Percentiles rank a stretch among this genome's conserved stretches.
These are phyloP conservation scores for Drechslerella stenobrocha DNA, from an alignment of 2,329 filamentous ascomycete genomes.

Conservation along the genomic window DNA sequence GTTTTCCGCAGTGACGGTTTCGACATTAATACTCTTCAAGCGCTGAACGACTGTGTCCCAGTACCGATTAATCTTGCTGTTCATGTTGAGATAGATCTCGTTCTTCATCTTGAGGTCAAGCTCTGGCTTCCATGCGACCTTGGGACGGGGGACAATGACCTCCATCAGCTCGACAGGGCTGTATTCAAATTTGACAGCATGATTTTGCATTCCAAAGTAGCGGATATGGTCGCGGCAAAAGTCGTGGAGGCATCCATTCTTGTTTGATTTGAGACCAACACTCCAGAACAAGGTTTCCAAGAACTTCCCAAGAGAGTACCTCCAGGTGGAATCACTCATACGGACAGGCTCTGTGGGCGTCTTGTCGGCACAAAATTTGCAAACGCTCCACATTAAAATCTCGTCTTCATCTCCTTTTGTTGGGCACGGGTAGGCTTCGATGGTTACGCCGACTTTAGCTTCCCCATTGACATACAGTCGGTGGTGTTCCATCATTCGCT, in stretches of 20 bases:
- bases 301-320: constrained; percentile 98
- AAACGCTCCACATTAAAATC: constrained; percentile 97
- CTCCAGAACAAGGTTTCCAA: constrained; percentile 98
- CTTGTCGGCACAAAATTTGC: constrained; percentile 86
- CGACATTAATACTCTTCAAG: constrained; percentile 83
- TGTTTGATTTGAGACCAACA: constrained; percentile 74
- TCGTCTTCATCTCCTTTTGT: constrained; percentile 66
- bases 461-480: constrained; percentile 96
- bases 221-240: constrained; percentile 88
- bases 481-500: constrained; percentile 88
- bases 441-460: constrained; percentile 86
- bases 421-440: constrained; percentile 73
- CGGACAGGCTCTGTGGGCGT: constrained; percentile 72
- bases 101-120: constrained; percentile 92
- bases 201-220: constrained; percentile 86
- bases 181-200: constrained; percentile 85
- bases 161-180: constrained; percentile 91
- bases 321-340: constrained; percentile 95
- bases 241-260: constrained; percentile 80
- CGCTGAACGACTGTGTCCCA: constrained; percentile 83
- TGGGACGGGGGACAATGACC: constrained; percentile 84
- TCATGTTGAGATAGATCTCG: constrained; percentile 78
- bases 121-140: constrained; percentile 97
- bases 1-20: constrained; percentile 87
- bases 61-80: constrained; percentile 81